phyloP scores from a whole-genome alignment of 768 basidiomycete species.

The Boletus coccyginus region DNA sequence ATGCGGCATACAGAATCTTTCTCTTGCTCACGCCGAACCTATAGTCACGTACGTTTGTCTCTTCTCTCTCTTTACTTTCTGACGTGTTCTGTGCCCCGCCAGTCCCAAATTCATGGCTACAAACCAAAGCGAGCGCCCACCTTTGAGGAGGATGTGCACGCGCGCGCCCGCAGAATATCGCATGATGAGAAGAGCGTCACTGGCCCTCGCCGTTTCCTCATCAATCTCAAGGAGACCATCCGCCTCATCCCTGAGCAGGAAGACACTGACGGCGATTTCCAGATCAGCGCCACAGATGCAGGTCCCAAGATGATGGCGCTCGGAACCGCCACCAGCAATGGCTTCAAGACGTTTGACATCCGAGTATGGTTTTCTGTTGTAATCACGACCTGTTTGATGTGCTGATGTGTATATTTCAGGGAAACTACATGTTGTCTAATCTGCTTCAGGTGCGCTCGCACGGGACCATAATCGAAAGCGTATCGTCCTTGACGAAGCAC shows the following conservation, averaged over 20 bases:
- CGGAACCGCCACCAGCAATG: constrained; percentile 96
- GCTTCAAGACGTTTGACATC: constrained; percentile 97
- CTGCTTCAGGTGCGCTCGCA: constrained; percentile 95
- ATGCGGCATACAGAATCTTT: constrained; percentile 75
- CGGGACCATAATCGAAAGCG: constrained; percentile 93
- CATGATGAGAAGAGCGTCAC: constrained; percentile 88
- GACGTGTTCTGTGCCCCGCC: constrained; percentile 16
- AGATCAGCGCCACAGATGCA: constrained; percentile 94
- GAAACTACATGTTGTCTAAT: constrained; percentile 99
- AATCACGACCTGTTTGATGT: not conserved
- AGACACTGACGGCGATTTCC: constrained; percentile 95
- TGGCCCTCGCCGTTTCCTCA: constrained; percentile 84
- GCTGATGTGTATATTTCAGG: constrained; percentile 44
- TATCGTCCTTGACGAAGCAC: constrained; percentile 98
- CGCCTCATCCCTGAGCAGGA: constrained; percentile 95
- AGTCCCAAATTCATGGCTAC: constrained; percentile 75
- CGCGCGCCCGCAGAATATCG: constrained; percentile 75
- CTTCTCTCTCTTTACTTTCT: not conserved
- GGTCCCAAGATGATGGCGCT: constrained; percentile 96
- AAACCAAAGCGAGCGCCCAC: constrained; percentile 66
- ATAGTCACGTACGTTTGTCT: constrained; percentile 65
- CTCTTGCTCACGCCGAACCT: constrained; percentile 75
- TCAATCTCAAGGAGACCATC: constrained; percentile 98
- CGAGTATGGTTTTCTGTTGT: constrained; percentile 49
- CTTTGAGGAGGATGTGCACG: constrained; percentile 77